Conservation (phyloP, 257 asterid genomes). For the Jasminum sambac region DNA sequence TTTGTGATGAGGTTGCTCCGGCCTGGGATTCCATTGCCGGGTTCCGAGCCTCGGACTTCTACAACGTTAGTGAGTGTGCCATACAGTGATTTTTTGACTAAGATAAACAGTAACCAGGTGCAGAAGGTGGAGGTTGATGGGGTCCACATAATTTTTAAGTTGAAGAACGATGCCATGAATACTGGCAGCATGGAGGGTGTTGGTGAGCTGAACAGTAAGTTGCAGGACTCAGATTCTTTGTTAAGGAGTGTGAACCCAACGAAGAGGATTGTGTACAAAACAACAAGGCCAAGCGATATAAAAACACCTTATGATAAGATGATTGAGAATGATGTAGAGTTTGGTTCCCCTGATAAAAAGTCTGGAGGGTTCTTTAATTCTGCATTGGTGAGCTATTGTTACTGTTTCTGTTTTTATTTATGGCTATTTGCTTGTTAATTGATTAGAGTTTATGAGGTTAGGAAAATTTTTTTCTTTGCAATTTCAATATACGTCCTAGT, state of each 20-base stretch:
- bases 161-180: conserved; percentile 56
- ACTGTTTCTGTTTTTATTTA: conserved; percentile 8
- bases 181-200: conserved; percentile 45
- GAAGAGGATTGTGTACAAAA: conserved; percentile 71
- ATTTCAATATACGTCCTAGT: not conserved
- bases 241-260: conserved; percentile 67
- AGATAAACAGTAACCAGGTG: conserved; percentile 71
- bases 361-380: conserved; percentile 95
- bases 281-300: conserved; percentile 87
- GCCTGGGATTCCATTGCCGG: conserved; percentile 92
- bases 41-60: conserved; percentile 73
- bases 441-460: not conserved
- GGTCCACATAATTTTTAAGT: conserved; percentile 84
- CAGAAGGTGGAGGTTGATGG: conserved; percentile 99
- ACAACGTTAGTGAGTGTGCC: conserved; percentile 75
- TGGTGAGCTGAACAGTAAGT: conserved; percentile 50
- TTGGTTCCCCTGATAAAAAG: conserved; percentile 97
- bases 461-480: not conserved
- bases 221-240: conserved; percentile 74
- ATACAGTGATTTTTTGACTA: conserved; percentile 82
- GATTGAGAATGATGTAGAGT: conserved; percentile 92
- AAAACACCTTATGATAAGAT: conserved; percentile 94
- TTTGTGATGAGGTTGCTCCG: conserved; percentile 85
- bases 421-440: conserved; percentile 10
- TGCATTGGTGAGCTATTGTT: conserved; percentile 75